Conservation (phyloP, 2,329 filamentous ascomycete genomes). For the Fusarium bulbicola region DNA sequence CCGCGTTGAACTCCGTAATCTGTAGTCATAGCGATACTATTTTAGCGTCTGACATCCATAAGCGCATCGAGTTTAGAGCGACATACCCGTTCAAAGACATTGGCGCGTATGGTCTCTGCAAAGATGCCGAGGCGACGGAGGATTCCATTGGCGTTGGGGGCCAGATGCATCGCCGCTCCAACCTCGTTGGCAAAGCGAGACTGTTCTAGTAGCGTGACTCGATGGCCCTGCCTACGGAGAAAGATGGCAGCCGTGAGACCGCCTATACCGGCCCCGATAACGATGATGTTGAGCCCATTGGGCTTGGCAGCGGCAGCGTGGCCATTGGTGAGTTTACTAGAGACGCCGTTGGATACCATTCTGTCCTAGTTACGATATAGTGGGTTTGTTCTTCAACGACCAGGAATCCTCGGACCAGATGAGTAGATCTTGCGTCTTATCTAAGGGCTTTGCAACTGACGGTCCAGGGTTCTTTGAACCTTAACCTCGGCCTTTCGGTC, state of each 20-base stretch:
- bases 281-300: slow-evolving; percentile 8
- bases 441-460: neutral
- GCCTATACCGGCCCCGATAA: slow-evolving; percentile 53
- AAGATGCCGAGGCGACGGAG: slow-evolving; percentile 54
- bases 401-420: accelerated
- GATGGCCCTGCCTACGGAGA: slow-evolving; percentile 58
- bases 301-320: neutral
- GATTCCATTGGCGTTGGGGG: slow-evolving; percentile 69
- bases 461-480: accelerated
- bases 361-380: too few species aligned
- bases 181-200: slow-evolving; percentile 61
- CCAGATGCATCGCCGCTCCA: slow-evolving; percentile 69
- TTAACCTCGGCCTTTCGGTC: neutral
- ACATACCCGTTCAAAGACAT: slow-evolving; percentile 30
- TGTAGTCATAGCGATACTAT: neutral
- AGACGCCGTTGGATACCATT: neutral
- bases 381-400: accelerated
- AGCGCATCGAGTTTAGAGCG: accelerated
- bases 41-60: accelerated
- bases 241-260: slow-evolving; percentile 59
- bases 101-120: slow-evolving; percentile 51
- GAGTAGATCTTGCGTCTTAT: neutral
- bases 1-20: slow-evolving; percentile 48
- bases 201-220: slow-evolving; percentile 44
- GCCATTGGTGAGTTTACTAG: neutral